Evolutionary conservation across 345 rosid species (phyloP), one percentile per base, ranked within the genome.

Genomic region (Eucalyptus brandiana): DNA sequence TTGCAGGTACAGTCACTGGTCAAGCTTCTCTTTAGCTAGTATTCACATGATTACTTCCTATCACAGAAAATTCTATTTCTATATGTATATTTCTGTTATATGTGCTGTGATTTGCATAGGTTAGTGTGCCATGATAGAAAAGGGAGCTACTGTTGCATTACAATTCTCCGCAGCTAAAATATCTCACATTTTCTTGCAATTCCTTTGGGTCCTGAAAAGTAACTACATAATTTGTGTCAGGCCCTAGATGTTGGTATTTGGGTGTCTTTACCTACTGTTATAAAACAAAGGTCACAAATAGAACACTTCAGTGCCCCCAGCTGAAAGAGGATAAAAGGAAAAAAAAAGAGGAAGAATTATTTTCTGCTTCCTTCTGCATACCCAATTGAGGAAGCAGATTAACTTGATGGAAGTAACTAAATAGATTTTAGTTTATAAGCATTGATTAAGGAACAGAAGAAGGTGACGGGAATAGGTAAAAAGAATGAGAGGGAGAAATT

Each of bases 1-100:
- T 94, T 98, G 95, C 99, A 98, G 99, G 99, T 98, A 92, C 45
- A 76, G 47, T 40, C 16, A 37, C 9, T 76, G 47, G 15, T 76
- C 40, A 76, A 76, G 83, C 47, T 40, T 76, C 83, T 76, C 28
- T 76, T 26, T 40, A 21, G 47, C 83, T 76, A 40, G 83, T 42
- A 21, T 37, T 37, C 28, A 2, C 28, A 40, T 21, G 30, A 42
- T 19, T 26, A 76, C 47, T 76, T 40, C 16, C 83, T 40, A 76
- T 40, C 83, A 21, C 83, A 40, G 47, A 76, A 76, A 40, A 76
- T 37, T 76, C 83, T 21, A 44, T 76, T 76, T 76, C 28, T 40
- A 34, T 32, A 17, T 69, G 44, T 69, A 34, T 18, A 69, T 69
- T 69, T 72, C 44, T 72, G 44, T 19, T 72, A 34, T 34, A 34